Evolutionary conservation across 768 basidiomycete genomes (phyloP).

Genomic region (Coprinellus micaceus): DNA sequence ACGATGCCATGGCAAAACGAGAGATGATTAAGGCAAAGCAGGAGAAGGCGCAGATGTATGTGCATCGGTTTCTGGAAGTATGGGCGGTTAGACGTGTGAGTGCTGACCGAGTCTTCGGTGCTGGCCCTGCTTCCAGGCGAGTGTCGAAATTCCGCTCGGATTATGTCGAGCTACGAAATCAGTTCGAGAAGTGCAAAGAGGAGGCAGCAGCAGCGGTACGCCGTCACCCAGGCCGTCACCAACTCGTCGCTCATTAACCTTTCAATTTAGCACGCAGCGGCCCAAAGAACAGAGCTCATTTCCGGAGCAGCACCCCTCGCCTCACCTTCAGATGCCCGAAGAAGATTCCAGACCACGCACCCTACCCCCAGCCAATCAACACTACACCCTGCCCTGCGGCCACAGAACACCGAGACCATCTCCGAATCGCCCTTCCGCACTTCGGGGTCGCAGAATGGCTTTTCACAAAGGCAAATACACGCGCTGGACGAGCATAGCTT

Average conservation of each 20-base stretch:
- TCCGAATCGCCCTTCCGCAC: constrained; percentile 86
- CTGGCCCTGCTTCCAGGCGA: constrained; percentile 50
- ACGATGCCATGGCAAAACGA: constrained; percentile 92
- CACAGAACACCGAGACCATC: constrained; percentile 45
- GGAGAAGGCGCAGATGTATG: constrained; percentile 91
- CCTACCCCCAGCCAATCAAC: constrained; percentile 40
- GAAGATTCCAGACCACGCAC: constrained; percentile 55
- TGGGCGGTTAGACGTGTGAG: neutral
- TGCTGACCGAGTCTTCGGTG: neutral
- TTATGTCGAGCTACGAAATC: constrained; percentile 73
- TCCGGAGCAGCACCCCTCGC: constrained; percentile 35
- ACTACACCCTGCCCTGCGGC: constrained; percentile 50
- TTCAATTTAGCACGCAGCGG: too few species aligned
- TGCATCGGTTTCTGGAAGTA: constrained; percentile 1
- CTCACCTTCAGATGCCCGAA: constrained; percentile 57
- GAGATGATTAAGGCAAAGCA: constrained; percentile 96
- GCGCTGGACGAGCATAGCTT: constrained; percentile 89
- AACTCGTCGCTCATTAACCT: too few species aligned
- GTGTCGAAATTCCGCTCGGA: constrained; percentile 90
- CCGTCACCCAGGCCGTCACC: too few species aligned
- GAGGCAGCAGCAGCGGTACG: constrained; percentile 51
- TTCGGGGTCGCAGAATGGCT: constrained; percentile 50
- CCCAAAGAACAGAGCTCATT: constrained; percentile 65
- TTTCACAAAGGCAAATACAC: constrained; percentile 63
- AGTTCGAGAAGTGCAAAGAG: constrained; percentile 77